phyloP scores from a whole-genome alignment of 2,329 filamentous ascomycete species.

The Incumbomyces lentus region DNA sequence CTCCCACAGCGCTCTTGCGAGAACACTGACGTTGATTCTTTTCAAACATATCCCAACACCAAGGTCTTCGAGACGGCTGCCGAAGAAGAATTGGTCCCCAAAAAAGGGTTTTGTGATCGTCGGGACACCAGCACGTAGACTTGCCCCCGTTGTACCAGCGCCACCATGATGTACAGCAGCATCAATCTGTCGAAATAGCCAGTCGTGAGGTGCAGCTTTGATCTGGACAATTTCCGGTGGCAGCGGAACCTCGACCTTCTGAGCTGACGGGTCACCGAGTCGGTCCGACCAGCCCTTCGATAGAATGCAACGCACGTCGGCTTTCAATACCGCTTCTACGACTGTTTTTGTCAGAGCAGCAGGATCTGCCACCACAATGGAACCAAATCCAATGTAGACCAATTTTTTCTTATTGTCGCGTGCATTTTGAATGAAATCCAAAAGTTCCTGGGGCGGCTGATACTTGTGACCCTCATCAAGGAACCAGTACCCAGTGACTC shows the following conservation, averaged over 20 bases:
- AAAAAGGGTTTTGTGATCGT: constrained; percentile 97
- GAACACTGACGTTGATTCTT: constrained; percentile 77
- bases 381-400: constrained; percentile 94
- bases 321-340: constrained; percentile 78
- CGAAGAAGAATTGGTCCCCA: constrained; percentile 96
- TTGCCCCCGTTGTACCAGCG: constrained; percentile 88
- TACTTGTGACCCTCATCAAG: constrained; percentile 63
- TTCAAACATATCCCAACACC: constrained; percentile 84
- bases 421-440: constrained; percentile 73
- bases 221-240: constrained; percentile 79
- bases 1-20: constrained; percentile 81
- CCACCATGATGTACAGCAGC: constrained; percentile 91
- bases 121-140: constrained; percentile 77
- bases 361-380: constrained; percentile 86
- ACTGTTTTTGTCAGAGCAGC: constrained; percentile 84
- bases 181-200: constrained; percentile 89
- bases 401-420: constrained; percentile 75
- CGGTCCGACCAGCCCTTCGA: constrained; percentile 97
- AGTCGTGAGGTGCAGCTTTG: constrained; percentile 86
- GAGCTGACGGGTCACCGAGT: constrained; percentile 47
- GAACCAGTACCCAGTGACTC: constrained; percentile 97
- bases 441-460: constrained; percentile 64
- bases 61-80: constrained; percentile 76
- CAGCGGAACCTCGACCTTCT: constrained; percentile 56
- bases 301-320: constrained; percentile 86